Evolutionary conservation across 176 grass and related monocot species (phyloP).

Genomic region (Triticum monococcum): DNA sequence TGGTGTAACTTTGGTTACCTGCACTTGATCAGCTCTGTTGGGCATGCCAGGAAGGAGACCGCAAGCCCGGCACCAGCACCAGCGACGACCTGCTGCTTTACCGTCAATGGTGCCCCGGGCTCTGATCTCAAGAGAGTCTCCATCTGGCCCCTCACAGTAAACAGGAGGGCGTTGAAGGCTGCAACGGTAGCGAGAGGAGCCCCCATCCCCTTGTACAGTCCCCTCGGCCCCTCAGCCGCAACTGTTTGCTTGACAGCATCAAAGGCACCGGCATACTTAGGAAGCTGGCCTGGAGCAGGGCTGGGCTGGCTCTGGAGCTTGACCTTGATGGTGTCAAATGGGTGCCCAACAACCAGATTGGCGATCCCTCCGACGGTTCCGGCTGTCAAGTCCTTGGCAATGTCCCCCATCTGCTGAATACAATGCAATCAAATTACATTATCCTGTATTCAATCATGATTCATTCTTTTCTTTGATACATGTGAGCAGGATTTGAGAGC

Average conservation of each 20-base stretch:
- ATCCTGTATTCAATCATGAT: background rate
- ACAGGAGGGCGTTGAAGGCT: slow-evolving; percentile 82
- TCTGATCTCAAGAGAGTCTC: slow-evolving; percentile 60
- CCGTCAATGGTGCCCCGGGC: slow-evolving; percentile 49
- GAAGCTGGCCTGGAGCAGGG: slow-evolving; percentile 65
- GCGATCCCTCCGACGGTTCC: slow-evolving; percentile 75
- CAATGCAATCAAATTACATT: background rate
- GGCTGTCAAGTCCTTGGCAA: slow-evolving; percentile 74
- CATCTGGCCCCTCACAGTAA: slow-evolving; percentile 88
- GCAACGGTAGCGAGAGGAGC: slow-evolving; percentile 85
- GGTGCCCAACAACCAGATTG: slow-evolving; percentile 77
- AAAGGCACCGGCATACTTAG: slow-evolving; percentile 72
- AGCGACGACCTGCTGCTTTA: slow-evolving; percentile 71
- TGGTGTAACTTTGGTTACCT: slow-evolving; percentile 40
- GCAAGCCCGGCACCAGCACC: slow-evolving; percentile 74
- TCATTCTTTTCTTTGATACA: background rate
- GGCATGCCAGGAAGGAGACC: slow-evolving; percentile 81
- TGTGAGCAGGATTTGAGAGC: background rate
- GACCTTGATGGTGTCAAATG: slow-evolving; percentile 95
- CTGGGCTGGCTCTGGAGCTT: slow-evolving; percentile 91
- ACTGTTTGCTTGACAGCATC: slow-evolving; percentile 89
- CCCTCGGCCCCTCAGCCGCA: slow-evolving; percentile 69
- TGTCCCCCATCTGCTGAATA: slow-evolving; percentile 59
- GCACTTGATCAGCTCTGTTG: slow-evolving; percentile 96
- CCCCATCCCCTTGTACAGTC: slow-evolving; percentile 93